Conservation (phyloP, 768 basidiomycete genomes). For the Ephemerocybe angulata region DNA sequence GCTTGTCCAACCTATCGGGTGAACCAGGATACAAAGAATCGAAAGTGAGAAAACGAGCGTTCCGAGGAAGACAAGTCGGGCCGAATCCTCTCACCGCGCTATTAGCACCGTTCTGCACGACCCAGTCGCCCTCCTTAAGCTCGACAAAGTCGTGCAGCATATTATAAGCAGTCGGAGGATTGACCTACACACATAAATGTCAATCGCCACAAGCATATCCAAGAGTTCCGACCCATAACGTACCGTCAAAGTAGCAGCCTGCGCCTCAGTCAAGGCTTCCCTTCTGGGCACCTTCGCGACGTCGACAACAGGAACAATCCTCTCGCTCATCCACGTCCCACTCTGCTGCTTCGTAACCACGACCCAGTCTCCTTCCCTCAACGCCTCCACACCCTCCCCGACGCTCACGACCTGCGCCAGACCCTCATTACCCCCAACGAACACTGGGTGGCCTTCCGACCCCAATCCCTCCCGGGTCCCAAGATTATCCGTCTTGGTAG, state of each 20-base stretch:
- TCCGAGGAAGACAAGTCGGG: neutral
- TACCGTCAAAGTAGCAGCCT: constrained; percentile 76
- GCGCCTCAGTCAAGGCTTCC: constrained; percentile 48
- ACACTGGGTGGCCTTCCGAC: constrained; percentile 37
- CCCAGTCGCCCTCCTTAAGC: constrained; percentile 68
- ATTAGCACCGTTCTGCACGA: constrained; percentile 85
- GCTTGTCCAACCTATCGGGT: constrained; percentile 68
- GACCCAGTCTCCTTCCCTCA: constrained; percentile 68
- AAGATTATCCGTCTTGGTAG: constrained; percentile 37
- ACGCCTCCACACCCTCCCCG: constrained; percentile 47
- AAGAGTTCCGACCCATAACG: constrained; percentile 15
- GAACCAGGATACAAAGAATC: neutral
- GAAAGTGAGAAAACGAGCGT: neutral
- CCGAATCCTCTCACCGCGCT: constrained; percentile 55
- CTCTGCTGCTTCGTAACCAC: constrained; percentile 61
- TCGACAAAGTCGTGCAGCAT: constrained; percentile 72
- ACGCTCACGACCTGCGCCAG: constrained; percentile 62
- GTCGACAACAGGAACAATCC: constrained; percentile 51
- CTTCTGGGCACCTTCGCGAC: constrained; percentile 56
- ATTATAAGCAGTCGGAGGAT: constrained; percentile 79
- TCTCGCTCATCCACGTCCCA: constrained; percentile 72
- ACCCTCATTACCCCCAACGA: constrained; percentile 76
- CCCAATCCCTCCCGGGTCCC: constrained; percentile 28
- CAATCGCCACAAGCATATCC: neutral
- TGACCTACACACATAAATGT: constrained; percentile 46